Conservation (phyloP, 106 monocot species). For the Triglochin maritima region DNA sequence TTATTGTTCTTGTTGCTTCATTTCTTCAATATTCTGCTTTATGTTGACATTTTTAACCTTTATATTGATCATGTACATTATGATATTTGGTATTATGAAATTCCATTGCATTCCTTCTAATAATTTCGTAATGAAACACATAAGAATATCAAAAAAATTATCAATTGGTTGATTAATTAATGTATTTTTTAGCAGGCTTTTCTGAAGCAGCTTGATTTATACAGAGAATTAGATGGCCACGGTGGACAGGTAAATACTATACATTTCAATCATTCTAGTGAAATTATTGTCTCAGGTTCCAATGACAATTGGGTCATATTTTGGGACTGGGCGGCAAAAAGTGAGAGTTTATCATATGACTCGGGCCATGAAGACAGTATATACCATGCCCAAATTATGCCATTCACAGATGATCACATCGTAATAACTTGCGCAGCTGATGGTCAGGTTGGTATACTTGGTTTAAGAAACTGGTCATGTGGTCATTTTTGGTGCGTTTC, state of each 20-base stretch:
- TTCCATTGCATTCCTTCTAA: no score
- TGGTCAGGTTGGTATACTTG: constrained; percentile 49
- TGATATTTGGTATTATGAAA: no score
- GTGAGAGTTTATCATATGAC: constrained; percentile 40
- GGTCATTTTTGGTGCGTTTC: no score
- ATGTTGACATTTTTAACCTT: no score
- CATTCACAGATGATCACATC: constrained; percentile 62
- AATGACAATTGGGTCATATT: constrained; percentile 68
- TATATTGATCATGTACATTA: no score
- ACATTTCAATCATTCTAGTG: constrained; percentile 52
- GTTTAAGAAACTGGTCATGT: no score
- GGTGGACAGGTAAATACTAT: constrained; percentile 75
- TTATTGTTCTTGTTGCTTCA: no score
- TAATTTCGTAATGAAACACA: no score
- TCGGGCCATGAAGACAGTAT: constrained; percentile 78
- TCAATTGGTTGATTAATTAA: no score
- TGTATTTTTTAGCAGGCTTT: constrained; percentile 31
- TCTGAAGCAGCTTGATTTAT: constrained; percentile 40
- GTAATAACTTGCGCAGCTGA: constrained; percentile 82
- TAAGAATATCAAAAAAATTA: no score
- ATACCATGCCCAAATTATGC: constrained; percentile 75
- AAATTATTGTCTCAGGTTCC: constrained; percentile 72
- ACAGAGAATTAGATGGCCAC: constrained; percentile 56
- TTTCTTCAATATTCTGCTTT: no score
- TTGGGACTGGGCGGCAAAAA: constrained; percentile 66